A percentile compares a stretch with the other conserved stretches of the same genome.
Evolutionary conservation across 306 rosid genomes (phyloP).

Genomic region (Prunus salicina): DNA sequence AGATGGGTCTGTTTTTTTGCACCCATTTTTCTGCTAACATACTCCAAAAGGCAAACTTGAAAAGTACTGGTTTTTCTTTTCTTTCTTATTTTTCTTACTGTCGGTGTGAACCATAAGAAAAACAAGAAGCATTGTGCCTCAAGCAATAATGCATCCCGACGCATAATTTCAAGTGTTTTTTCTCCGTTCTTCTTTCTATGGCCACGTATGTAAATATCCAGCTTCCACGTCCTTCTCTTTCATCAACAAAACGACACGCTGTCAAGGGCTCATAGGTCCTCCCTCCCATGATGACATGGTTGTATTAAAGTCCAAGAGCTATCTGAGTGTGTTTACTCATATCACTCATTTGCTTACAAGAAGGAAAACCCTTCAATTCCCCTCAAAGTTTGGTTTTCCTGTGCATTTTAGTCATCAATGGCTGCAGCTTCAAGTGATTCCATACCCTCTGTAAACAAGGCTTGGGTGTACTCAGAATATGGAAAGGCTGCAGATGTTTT

Average conservation of each 20-base stretch:
- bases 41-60: no score
- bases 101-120: no score
- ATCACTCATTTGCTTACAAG: background rate
- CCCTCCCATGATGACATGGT: no score
- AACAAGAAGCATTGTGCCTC: background rate
- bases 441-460: slow-evolving; percentile 40
- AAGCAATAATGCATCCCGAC: background rate
- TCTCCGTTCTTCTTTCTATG: no score
- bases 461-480: slow-evolving; percentile 54
- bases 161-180: background rate
- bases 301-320: no score
- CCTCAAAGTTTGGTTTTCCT: background rate
- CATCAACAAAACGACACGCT: background rate
- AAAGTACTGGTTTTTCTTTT: no score
- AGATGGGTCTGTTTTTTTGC: no score
- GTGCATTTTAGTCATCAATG: slow-evolving; percentile 16
- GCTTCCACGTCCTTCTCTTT: background rate
- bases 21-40: no score
- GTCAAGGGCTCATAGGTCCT: background rate
- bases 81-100: no score
- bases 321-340: background rate
- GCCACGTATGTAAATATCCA: background rate
- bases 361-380: background rate
- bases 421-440: slow-evolving; percentile 26
- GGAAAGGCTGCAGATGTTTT: slow-evolving; percentile 49